phyloP scores from a whole-genome alignment of 805 yeast species.

The Candida parachauliodes region DNA sequence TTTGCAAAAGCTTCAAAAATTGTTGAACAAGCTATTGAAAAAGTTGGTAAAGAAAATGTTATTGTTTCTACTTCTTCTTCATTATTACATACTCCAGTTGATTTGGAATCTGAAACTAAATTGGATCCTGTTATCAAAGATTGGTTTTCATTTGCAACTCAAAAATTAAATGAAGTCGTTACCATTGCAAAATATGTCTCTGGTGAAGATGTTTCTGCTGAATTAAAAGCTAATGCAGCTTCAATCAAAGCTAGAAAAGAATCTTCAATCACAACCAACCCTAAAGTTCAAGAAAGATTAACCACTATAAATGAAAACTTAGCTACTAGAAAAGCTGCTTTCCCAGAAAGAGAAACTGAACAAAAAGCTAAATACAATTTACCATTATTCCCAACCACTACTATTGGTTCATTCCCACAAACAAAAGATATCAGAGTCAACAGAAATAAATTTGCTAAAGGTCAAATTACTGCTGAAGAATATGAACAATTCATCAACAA shows the following conservation, averaged over 20 bases:
- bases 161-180: constrained; percentile 90
- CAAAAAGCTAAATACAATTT: constrained; percentile 86
- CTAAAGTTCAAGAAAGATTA: constrained; percentile 84
- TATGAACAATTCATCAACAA: constrained; percentile 95
- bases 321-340: constrained; percentile 82
- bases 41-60: constrained; percentile 84
- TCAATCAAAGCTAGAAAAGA: constrained; percentile 81
- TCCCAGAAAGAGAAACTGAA: constrained; percentile 80
- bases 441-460: constrained; percentile 98
- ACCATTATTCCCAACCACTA: constrained; percentile 99
- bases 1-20: constrained; percentile 79
- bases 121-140: constrained; percentile 87
- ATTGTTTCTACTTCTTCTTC: constrained; percentile 91
- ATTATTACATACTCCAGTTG: constrained; percentile 97
- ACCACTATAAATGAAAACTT: constrained; percentile 69
- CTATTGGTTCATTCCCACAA: constrained; percentile 99
- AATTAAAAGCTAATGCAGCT: constrained; percentile 80
- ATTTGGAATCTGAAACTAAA: constrained; percentile 87
- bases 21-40: constrained; percentile 77
- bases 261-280: constrained; percentile 88
- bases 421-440: constrained; percentile 97
- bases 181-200: constrained; percentile 82
- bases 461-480: constrained; percentile 90
- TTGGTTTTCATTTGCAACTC: constrained; percentile 98
- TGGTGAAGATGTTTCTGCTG: constrained; percentile 74